Evolutionary conservation across 495 filamentous ascomycete species (phyloP), one percentile per base, ranked within the genome.

Genomic region (Apodospora peruviana): DNA sequence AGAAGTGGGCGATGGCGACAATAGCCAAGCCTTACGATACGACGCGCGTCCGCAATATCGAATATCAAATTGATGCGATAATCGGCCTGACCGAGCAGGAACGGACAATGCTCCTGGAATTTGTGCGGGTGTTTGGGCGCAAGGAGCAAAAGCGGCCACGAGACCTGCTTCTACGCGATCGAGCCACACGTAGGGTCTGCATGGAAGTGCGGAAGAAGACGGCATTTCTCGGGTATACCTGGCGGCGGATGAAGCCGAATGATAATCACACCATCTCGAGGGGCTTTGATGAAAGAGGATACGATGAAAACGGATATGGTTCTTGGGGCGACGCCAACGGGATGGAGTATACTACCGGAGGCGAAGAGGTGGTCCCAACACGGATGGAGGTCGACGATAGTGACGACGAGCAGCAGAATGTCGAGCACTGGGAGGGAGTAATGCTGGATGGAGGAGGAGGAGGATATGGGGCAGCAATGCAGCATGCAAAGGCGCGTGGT

Each of bases 171-270:
- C 66, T 97, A 39, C 68, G 91, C 29, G 91, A 97, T 62, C 72
- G 71, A 35, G 64, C 72, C 12, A 74, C 83, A 2, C 80, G 77
- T 10, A 73, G 69, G 45, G 76, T 75, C 17, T 88, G 82, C 1
- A 66, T 97, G 56, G 85, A 90, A 47, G 75, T 91, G 46, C 77
- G 91, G 50, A 90, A 90, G 63, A 78, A 71, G 66, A 85, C 77
- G 9, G 88, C 88, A 2, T 96, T 96, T 66, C 62, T 90, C 44
- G 91, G 91, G n/a, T 97, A 97, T 64, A 90, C 87, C 11, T 96
- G 90, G 64, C 79, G 82, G 4, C 55, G 73, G 14, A 62, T 69
- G 53, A 51, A 54, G 50, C 54, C 56, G 36, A n/a, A n/a, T n/a
- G n/a, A n/a, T n/a, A n/a, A n/a, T n/a, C n/a, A n/a, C n/a, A n/a